phyloP scores from a whole-genome alignment of 2,329 filamentous ascomycete genomes.

The Emydomyces testavorans region DNA sequence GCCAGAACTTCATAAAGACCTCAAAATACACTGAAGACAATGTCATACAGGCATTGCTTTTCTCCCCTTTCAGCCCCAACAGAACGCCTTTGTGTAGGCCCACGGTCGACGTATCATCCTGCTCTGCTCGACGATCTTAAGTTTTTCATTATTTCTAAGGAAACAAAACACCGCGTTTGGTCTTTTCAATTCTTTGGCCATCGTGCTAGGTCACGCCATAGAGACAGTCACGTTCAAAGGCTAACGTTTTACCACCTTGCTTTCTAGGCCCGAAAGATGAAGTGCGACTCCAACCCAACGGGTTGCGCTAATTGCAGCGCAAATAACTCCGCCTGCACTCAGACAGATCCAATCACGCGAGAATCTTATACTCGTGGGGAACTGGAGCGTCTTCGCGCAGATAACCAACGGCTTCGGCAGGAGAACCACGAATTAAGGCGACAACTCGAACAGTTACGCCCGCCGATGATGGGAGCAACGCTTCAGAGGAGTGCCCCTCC shows the following conservation, averaged over 20 bases:
- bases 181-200: background rate
- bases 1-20: background rate
- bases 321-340: constrained; percentile 15
- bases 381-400: constrained; percentile 8
- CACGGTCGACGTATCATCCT: background rate
- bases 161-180: background rate
- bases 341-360: constrained; percentile 21
- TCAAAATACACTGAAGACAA: background rate
- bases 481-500: background rate
- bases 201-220: too few species aligned
- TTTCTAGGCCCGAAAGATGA: constrained; percentile 19
- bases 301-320: constrained; percentile 19
- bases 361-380: constrained; percentile 19
- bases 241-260: background rate
- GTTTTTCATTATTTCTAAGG: background rate
- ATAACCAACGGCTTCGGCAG: constrained; percentile 8
- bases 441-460: constrained; percentile 5
- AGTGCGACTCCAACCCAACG: constrained; percentile 17
- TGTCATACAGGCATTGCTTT: background rate
- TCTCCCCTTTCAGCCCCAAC: background rate
- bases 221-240: too few species aligned
- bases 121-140: background rate
- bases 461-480: background rate
- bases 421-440: constrained; percentile 14
- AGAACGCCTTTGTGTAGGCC: background rate